These are phyloP conservation scores for Pseudogymnoascus sp. DNA, from an alignment of 2,329 filamentous ascomycete genomes.

Conservation along the genomic window DNA sequence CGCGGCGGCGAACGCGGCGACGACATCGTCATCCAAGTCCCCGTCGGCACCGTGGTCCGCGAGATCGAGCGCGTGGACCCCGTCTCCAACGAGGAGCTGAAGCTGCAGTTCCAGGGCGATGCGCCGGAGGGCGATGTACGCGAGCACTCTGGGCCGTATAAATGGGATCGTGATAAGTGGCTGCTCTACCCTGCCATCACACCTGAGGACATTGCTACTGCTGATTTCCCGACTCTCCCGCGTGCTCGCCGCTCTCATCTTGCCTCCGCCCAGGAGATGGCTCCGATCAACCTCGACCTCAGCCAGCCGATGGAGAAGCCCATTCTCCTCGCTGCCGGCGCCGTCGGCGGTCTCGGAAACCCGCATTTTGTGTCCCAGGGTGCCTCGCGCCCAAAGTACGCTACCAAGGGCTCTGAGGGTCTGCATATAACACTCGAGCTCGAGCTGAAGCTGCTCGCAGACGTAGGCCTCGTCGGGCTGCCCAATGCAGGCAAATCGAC, in stretches of 20 bases:
- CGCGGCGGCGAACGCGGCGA: slow-evolving; percentile 72
- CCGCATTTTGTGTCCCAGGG: slow-evolving; percentile 79
- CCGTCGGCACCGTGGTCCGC: slow-evolving; percentile 82
- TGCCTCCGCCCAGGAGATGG: slow-evolving; percentile 53
- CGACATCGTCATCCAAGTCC: slow-evolving; percentile 82
- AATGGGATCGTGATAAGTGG: slow-evolving; percentile 62
- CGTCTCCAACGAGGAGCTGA: slow-evolving; percentile 56
- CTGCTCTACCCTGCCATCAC: slow-evolving; percentile 75
- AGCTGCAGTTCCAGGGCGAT: slow-evolving; percentile 21
- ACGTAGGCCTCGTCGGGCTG: slow-evolving; percentile 87
- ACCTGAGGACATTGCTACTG: slow-evolving; percentile 57
- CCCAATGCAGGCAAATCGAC: slow-evolving; percentile 97
- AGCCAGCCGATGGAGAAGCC: slow-evolving; percentile 72
- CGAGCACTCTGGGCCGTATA: slow-evolving; percentile 29
- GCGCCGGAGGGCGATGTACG: slow-evolving; percentile 14
- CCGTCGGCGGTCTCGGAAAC: slow-evolving; percentile 84
- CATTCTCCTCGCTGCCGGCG: slow-evolving; percentile 78
- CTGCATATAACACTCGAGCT: slow-evolving; percentile 74
- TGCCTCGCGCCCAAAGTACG: slow-evolving; percentile 73
- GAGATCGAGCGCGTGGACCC: slow-evolving; percentile 77
- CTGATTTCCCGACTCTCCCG: slow-evolving; percentile 50
- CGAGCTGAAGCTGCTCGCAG: slow-evolving; percentile 89
- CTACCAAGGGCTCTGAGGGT: slow-evolving; percentile 75
- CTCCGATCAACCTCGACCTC: slow-evolving; percentile 66
- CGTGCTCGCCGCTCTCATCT: slow-evolving; percentile 49